A percentile compares a stretch with the other conserved stretches of the same genome.
These are phyloP conservation scores for Mallotus nudiflorus DNA, from an alignment of 345 rosid species.

Conservation along the genomic window DNA sequence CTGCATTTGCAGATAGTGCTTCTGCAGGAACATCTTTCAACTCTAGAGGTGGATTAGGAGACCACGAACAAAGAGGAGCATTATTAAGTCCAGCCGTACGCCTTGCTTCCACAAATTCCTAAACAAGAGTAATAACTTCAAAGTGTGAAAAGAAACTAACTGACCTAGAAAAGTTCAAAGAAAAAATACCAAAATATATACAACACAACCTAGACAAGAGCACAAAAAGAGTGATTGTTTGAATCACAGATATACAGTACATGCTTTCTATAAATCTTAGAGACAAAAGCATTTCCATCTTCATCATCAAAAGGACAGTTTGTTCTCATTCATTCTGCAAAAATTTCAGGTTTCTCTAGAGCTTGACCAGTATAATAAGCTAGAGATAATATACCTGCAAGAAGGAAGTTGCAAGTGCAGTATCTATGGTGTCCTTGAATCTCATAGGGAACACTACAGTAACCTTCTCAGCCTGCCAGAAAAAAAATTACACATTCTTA, in stretches of 20 bases:
- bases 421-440: constrained; percentile 82
- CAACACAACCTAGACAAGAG: background rate
- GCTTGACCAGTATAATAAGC: constrained; percentile 1
- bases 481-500: constrained; percentile 10
- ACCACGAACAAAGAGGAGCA: constrained; percentile 90
- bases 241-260: background rate
- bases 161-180: constrained; percentile 1
- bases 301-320: background rate
- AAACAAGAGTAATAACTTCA: constrained; percentile 17
- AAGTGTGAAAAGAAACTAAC: constrained; percentile 17
- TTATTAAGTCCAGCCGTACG: constrained; percentile 71
- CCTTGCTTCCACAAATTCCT: constrained; percentile 97
- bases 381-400: constrained; percentile 59
- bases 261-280: background rate
- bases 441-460: constrained; percentile 92
- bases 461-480: constrained; percentile 76
- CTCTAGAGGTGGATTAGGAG: constrained; percentile 69
- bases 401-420: constrained; percentile 82
- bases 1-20: constrained; percentile 82
- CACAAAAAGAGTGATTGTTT: background rate
- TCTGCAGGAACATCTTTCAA: constrained; percentile 70
- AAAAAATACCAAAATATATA: background rate
- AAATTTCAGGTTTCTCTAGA: constrained; percentile 11
- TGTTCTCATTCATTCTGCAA: background rate
- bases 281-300: background rate